These are phyloP conservation scores for Penicillium glabrum DNA, from an alignment of 2,329 filamentous ascomycete genomes.

Conservation along the genomic window DNA sequence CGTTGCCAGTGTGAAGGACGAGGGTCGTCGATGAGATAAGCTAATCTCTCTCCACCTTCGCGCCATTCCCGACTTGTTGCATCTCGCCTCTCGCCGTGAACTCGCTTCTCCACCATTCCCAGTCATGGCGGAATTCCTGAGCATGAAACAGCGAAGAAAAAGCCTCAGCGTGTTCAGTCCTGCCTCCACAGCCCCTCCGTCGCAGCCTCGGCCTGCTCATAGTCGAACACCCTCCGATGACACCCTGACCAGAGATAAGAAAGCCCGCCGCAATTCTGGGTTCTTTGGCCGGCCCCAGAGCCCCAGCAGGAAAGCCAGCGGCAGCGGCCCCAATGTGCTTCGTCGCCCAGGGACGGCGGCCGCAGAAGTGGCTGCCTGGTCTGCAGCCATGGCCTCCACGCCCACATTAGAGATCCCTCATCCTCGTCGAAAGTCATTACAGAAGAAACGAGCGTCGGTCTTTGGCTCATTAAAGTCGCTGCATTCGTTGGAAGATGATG, in stretches of 20 bases:
- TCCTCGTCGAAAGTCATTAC: slow-evolving; percentile 44
- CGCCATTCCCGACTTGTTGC: slow-evolving; percentile 4
- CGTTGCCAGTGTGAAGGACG: slow-evolving; percentile 27
- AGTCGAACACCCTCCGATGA: slow-evolving; percentile 41
- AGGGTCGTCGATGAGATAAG: slow-evolving; percentile 32
- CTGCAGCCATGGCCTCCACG: slow-evolving; percentile 22
- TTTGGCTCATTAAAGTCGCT: slow-evolving; percentile 60
- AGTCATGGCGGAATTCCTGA: slow-evolving; percentile 33
- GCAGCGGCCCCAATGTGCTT: slow-evolving; percentile 19
- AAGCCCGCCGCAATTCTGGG: slow-evolving; percentile 38
- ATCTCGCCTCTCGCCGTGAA: neutral
- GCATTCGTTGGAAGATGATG: slow-evolving; percentile 54
- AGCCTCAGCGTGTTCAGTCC: slow-evolving; percentile 35
- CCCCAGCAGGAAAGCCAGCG: slow-evolving; percentile 28
- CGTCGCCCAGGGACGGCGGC: slow-evolving; percentile 31
- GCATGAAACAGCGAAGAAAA: slow-evolving; percentile 37
- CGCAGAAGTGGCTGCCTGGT: slow-evolving; percentile 24
- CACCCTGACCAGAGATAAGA: slow-evolving; percentile 33
- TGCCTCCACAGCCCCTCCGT: slow-evolving; percentile 22
- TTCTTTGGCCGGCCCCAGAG: slow-evolving; percentile 35
- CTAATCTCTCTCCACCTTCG: slow-evolving; percentile 12
- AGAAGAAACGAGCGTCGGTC: slow-evolving; percentile 54
- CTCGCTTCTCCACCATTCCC: neutral
- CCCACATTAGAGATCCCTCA: slow-evolving; percentile 30
- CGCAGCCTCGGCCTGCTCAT: slow-evolving; percentile 26